Evolutionary conservation across 805 yeast genomes (phyloP).

Genomic region (Candida cerambycidarum): DNA sequence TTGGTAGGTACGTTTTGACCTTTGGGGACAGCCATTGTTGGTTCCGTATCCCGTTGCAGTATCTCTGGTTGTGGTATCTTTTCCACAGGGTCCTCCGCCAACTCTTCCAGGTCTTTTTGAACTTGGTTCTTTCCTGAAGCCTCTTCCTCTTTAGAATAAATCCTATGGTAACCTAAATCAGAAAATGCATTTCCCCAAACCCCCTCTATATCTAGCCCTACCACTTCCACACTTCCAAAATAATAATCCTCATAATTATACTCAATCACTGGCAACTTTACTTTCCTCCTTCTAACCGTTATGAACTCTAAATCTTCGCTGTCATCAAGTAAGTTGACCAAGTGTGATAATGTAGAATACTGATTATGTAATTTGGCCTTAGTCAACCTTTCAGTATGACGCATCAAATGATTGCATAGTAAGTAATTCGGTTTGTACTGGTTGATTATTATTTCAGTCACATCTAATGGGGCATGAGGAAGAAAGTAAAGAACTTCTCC

Average conservation of each 20-base stretch:
- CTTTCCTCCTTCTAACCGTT: conserved; percentile 20
- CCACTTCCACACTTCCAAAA: conserved; percentile 25
- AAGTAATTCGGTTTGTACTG: conserved; percentile 35
- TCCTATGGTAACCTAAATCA: conserved; percentile 48
- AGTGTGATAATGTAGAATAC: conserved; percentile 45
- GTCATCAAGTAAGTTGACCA: conserved; percentile 23
- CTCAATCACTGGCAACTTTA: conserved; percentile 30
- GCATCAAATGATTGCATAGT: conserved; percentile 52
- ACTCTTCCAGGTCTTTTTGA: no score
- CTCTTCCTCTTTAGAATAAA: no score
- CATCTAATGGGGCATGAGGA: conserved; percentile 71
- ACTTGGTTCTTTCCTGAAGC: no score
- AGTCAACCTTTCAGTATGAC: conserved; percentile 55
- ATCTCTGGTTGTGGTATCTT: no score
- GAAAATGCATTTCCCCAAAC: conserved; percentile 55
- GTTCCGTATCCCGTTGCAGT: no score
- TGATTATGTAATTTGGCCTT: conserved; percentile 39
- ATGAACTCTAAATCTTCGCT: conserved; percentile 19
- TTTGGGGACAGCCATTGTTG: no score
- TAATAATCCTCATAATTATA: conserved; percentile 31
- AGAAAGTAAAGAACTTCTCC: conserved; percentile 47
- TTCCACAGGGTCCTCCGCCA: no score
- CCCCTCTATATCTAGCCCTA: conserved; percentile 22
- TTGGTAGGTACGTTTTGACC: no score
- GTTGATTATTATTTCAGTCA: conserved; percentile 44